A percentile compares a stretch with the other conserved stretches of the same genome.
phyloP scores from a whole-genome alignment of 305 asterid species.

The Fraxinus velutina region DNA sequence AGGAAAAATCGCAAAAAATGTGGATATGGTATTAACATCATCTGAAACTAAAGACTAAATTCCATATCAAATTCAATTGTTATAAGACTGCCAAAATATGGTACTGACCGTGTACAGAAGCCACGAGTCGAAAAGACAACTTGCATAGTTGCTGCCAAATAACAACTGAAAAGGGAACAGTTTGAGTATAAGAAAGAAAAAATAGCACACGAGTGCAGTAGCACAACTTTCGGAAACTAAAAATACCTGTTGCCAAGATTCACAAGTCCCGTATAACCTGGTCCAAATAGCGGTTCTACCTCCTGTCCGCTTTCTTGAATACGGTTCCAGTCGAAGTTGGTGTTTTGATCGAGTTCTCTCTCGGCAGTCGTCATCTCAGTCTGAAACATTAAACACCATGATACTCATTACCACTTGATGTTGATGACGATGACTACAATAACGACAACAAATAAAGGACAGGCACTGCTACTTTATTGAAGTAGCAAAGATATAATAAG shows the following conservation, averaged over 20 bases:
- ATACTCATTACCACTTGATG: background rate
- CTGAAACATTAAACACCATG: constrained; percentile 37
- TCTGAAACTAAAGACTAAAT: constrained; percentile 12
- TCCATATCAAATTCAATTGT: constrained; percentile 12
- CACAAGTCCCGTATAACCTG: constrained; percentile 92
- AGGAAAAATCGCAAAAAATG: constrained; percentile 19
- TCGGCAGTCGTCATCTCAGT: constrained; percentile 99
- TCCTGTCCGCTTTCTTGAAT: constrained; percentile 96
- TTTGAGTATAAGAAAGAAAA: constrained; percentile 21
- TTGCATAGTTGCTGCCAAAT: constrained; percentile 97
- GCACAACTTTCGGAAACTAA: constrained; percentile 12
- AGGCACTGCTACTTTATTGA: background rate
- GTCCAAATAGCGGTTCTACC: constrained; percentile 82
- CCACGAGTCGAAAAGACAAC: constrained; percentile 76
- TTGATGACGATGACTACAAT: background rate
- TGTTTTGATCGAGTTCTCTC: constrained; percentile 92
- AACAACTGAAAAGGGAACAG: constrained; percentile 63
- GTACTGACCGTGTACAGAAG: constrained; percentile 73
- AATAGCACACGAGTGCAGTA: constrained; percentile 7
- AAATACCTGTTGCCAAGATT: constrained; percentile 96
- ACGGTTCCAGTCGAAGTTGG: constrained; percentile 95
- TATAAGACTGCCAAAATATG: constrained; percentile 13
- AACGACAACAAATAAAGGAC: background rate
- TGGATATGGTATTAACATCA: background rate
- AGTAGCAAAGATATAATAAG: background rate